Conservation (phyloP, 1,284 basidiomycete species). For the Moesziomyces antarcticus region DNA sequence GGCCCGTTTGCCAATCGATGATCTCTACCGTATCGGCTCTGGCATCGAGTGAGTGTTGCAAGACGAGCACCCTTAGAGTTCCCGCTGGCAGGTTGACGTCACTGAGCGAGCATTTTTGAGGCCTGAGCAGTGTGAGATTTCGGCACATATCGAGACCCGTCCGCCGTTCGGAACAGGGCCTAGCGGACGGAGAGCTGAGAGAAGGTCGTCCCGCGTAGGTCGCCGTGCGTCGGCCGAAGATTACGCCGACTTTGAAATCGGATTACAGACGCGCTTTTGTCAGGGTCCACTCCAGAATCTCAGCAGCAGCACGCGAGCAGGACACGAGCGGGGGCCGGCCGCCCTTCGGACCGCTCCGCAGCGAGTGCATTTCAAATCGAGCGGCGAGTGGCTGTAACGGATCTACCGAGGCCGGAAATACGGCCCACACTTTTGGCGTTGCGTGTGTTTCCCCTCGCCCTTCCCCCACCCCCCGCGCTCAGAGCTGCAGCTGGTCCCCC, state of each 20-base stretch:
- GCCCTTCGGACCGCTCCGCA: conserved; percentile 8
- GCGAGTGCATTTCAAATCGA: conserved; percentile 5
- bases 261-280: background rate
- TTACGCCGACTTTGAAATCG: background rate
- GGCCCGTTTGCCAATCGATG: background rate
- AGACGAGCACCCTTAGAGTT: too few relatives aligned
- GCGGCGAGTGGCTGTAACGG: background rate
- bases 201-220: background rate
- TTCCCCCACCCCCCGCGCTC: conserved; percentile 2
- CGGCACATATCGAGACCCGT: too few relatives aligned
- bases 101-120: too few relatives aligned
- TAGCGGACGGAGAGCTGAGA: background rate
- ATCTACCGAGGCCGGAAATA: too few relatives aligned
- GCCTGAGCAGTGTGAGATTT: too few relatives aligned
- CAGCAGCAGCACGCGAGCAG: too few relatives aligned
- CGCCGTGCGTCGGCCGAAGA: conserved; percentile 4
- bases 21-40: background rate
- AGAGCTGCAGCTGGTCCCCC: background rate
- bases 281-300: conserved; percentile 8
- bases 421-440: background rate
- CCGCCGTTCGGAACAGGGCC: too few relatives aligned
- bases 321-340: background rate
- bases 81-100: too few relatives aligned
- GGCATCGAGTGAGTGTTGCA: too few relatives aligned
- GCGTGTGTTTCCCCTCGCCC: background rate